phyloP scores from a whole-genome alignment of 1,284 basidiomycete species.

The Thecaphora thlaspeos region DNA sequence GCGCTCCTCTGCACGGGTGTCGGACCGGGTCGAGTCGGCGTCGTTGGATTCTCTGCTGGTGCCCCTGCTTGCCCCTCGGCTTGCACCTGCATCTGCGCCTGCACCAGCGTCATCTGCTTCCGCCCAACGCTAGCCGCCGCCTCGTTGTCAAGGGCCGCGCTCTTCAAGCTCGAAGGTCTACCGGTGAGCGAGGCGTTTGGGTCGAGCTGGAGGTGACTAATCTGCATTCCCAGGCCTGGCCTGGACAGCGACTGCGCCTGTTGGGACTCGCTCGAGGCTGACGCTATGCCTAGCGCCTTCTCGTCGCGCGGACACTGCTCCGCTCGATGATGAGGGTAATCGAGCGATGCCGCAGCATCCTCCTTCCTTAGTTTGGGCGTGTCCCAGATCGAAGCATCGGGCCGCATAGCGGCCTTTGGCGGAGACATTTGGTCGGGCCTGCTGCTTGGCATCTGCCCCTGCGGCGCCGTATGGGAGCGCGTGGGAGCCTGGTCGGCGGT shows the following conservation, averaged over 20 bases:
- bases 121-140: too few relatives aligned
- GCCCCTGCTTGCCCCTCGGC: conserved; percentile 7
- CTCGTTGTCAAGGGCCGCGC: too few relatives aligned
- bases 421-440: not conserved
- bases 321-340: too few relatives aligned
- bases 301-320: too few relatives aligned
- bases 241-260: not conserved
- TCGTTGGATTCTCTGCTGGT: conserved; percentile 2
- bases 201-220: conserved; percentile 2
- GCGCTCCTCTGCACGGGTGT: conserved; percentile 33
- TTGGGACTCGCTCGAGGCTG: too few relatives aligned
- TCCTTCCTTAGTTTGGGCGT: not conserved
- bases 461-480: not conserved
- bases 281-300: too few relatives aligned
- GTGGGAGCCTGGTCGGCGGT: not conserved
- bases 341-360: not conserved
- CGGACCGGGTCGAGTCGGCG: conserved; percentile 24
- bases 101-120: too few relatives aligned
- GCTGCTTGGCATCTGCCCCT: not conserved
- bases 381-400: not conserved
- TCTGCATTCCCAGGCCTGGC: not conserved
- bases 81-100: not conserved
- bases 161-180: not conserved
- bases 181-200: not conserved
- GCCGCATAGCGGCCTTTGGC: not conserved